phyloP scores from a whole-genome alignment of 768 basidiomycete genomes.

The Rhodosporidiobolus odoratus region DNA sequence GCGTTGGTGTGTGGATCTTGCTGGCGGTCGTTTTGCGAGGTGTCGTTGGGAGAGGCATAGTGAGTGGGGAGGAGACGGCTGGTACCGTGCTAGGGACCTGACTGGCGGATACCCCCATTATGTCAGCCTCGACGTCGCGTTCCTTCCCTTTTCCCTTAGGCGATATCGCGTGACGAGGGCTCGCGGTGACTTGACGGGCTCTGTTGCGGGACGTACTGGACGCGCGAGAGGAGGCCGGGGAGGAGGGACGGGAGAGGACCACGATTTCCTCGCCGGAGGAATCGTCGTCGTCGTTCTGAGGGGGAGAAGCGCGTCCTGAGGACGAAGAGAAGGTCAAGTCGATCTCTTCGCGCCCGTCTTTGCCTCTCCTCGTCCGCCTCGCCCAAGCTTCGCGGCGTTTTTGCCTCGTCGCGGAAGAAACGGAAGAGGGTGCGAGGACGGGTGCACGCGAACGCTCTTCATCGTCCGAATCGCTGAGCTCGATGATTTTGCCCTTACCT shows the following conservation, averaged over 20 bases:
- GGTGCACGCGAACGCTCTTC: not conserved
- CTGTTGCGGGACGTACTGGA: too few species aligned
- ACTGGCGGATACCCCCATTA: not conserved
- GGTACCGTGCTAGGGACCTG: not conserved
- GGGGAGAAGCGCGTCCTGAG: not conserved
- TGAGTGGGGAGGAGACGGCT: not conserved
- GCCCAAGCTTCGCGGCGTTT: not conserved
- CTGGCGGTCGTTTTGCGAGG: not conserved
- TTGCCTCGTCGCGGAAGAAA: not conserved
- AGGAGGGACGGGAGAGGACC: too few species aligned
- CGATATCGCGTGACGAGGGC: too few species aligned
- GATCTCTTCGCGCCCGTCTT: not conserved
- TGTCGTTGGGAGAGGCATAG: not conserved
- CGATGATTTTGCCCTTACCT: not conserved
- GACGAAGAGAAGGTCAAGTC: slow-evolving; percentile 1
- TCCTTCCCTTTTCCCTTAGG: too few species aligned
- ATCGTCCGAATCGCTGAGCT: not conserved
- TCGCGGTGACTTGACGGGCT: too few species aligned
- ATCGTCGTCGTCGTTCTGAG: not conserved
- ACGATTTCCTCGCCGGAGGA: slow-evolving; percentile 2
- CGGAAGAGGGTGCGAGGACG: slow-evolving; percentile 3
- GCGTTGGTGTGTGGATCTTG: not conserved
- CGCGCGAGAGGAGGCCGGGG: too few species aligned
- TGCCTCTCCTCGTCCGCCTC: not conserved
- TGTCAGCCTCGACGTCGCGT: not conserved